These are phyloP conservation scores for Rhodotorula babjevae DNA, from an alignment of 768 basidiomycete species.

Conservation along the genomic window DNA sequence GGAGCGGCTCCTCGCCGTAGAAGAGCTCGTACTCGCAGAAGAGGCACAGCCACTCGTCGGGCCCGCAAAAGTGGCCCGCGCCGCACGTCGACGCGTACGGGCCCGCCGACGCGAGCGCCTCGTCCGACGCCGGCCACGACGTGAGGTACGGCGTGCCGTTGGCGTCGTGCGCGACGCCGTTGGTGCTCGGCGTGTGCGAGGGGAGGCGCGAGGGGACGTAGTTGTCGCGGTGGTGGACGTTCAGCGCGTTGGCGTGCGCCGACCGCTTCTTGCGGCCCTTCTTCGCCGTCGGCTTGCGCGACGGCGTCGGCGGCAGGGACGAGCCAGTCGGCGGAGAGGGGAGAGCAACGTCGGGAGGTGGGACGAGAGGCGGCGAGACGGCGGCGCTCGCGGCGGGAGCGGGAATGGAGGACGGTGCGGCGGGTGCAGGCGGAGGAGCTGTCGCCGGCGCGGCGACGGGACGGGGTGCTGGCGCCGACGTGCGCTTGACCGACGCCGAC, in stretches of 20 bases:
- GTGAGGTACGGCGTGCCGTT: constrained; percentile 43
- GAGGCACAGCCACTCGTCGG: constrained; percentile 89
- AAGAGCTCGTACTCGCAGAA: constrained; percentile 90
- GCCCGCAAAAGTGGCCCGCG: constrained; percentile 53
- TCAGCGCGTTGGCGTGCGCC: constrained; percentile 83
- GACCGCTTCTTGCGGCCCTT: constrained; percentile 91
- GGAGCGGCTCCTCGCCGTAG: constrained; percentile 71
- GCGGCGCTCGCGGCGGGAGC: neutral
- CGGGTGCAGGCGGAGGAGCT: too few relatives aligned
- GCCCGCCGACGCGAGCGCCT: constrained; percentile 40
- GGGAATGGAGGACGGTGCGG: neutral
- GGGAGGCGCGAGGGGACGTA: constrained; percentile 83
- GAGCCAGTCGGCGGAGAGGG: constrained; percentile 2
- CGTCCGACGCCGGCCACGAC: constrained; percentile 35
- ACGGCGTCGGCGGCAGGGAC: neutral
- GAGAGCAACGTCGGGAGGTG: neutral
- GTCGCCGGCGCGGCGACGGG: neutral
- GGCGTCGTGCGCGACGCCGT: constrained; percentile 60
- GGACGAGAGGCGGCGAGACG: constrained; percentile 1
- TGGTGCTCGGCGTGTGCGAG: constrained; percentile 44
- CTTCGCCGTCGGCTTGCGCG: constrained; percentile 42
- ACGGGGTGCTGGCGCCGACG: neutral
- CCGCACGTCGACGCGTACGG: constrained; percentile 23
- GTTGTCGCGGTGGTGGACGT: constrained; percentile 91
- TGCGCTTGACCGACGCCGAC: neutral